These are phyloP conservation scores for Puccinellia tenuiflora DNA, from an alignment of 176 grass and related monocot genomes.

Conservation along the genomic window DNA sequence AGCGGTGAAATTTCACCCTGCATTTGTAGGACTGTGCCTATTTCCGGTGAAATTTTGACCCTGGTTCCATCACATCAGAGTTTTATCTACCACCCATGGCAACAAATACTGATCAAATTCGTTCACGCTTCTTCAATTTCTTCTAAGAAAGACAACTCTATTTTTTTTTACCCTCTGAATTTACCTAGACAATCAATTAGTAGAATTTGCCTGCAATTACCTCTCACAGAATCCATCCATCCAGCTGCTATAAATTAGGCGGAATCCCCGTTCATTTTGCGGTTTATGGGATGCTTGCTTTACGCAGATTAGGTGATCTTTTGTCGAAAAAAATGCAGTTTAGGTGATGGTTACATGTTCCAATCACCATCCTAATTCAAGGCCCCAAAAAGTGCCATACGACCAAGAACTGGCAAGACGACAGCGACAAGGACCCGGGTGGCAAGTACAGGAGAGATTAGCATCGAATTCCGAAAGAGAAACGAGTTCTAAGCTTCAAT, in stretches of 20 bases:
- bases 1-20: background rate
- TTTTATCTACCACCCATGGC: slow-evolving; percentile 7
- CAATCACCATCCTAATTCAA: slow-evolving; percentile 10
- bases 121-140: background rate
- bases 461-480: background rate
- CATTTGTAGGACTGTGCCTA: background rate
- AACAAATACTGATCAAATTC: slow-evolving; percentile 15
- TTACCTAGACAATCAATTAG: background rate
- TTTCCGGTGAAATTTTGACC: slow-evolving; percentile 14
- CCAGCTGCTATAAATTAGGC: background rate
- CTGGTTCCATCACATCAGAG: background rate
- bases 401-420: slow-evolving; percentile 22
- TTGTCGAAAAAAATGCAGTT: background rate
- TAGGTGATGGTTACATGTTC: slow-evolving; percentile 6
- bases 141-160: background rate
- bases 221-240: background rate
- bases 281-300: background rate
- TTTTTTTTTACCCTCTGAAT: background rate
- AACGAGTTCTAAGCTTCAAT: background rate
- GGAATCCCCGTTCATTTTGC: background rate
- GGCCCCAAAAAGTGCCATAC: background rate
- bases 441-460: slow-evolving; percentile 26
- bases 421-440: slow-evolving; percentile 21
- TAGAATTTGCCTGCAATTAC: background rate
- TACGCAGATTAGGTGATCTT: slow-evolving; percentile 1